phyloP scores from a whole-genome alignment of 148 eudicot species.

The Pharnaceum exiguum region DNA sequence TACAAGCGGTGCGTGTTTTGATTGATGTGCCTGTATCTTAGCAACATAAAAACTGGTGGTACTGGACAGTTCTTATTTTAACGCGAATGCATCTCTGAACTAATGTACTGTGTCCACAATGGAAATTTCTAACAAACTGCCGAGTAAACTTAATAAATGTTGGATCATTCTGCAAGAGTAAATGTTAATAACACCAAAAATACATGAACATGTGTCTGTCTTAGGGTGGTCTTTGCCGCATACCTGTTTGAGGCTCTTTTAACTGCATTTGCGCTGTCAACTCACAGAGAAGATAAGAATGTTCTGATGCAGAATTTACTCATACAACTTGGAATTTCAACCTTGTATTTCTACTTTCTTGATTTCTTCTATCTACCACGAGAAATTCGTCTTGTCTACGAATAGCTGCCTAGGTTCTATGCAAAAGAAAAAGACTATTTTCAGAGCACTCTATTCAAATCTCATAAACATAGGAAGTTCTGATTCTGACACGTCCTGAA shows the following conservation, averaged over 20 bases:
- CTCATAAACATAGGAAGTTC: too few relatives aligned
- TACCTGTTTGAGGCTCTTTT: not conserved
- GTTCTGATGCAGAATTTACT: slow-evolving; percentile 4
- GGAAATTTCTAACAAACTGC: not conserved
- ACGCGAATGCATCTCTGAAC: not conserved
- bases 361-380: not conserved
- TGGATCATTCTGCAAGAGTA: slow-evolving; percentile 12
- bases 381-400: not conserved
- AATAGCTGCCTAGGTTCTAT: not conserved
- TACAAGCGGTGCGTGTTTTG: not conserved
- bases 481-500: too few relatives aligned
- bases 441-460: too few relatives aligned
- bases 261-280: not conserved
- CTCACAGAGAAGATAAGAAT: slow-evolving; percentile 19
- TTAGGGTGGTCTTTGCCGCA: not conserved
- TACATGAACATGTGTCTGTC: slow-evolving; percentile 4
- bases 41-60: not conserved
- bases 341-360: slow-evolving; percentile 7
- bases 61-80: not conserved
- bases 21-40: not conserved
- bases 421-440: too few relatives aligned
- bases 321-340: not conserved
- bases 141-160: slow-evolving; percentile 9
- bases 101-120: too few relatives aligned
- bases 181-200: slow-evolving; percentile 11